Conservation (phyloP, 1,139 yeast species). For the Suhomyces bribrorum region DNA sequence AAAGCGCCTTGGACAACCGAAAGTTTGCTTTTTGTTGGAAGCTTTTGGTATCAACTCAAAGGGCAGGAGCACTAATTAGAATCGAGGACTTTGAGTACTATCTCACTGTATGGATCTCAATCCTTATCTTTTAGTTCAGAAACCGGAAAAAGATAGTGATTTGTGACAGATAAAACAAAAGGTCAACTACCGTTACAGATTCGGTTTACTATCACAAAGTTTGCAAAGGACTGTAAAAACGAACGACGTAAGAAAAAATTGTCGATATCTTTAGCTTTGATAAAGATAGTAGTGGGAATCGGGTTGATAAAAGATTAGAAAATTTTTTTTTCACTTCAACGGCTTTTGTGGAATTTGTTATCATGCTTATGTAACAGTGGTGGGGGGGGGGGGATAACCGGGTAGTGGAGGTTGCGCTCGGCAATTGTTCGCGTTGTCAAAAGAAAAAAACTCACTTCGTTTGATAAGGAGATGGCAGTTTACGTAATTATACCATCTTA, state of each 20-base stretch:
- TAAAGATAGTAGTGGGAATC: constrained; percentile 10
- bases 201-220: neutral
- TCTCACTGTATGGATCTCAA: no score
- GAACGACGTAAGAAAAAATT: constrained; percentile 4
- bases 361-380: constrained; percentile 1
- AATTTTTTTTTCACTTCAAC: constrained; percentile 11
- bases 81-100: no score
- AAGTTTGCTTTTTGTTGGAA: no score
- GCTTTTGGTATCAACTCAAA: no score
- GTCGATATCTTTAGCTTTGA: neutral
- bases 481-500: no score
- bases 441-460: no score
- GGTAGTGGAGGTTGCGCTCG: neutral
- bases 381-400: neutral
- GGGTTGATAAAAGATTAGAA: constrained; percentile 12
- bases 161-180: neutral
- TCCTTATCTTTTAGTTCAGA: no score
- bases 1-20: no score
- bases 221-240: neutral
- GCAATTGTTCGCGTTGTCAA: no score
- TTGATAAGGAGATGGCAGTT: no score
- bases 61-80: no score
- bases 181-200: neutral
- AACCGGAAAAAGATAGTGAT: neutral
- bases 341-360: constrained; percentile 13